phyloP scores from a whole-genome alignment of 1,139 yeast species.

The Yamadazyma epiphylla region DNA sequence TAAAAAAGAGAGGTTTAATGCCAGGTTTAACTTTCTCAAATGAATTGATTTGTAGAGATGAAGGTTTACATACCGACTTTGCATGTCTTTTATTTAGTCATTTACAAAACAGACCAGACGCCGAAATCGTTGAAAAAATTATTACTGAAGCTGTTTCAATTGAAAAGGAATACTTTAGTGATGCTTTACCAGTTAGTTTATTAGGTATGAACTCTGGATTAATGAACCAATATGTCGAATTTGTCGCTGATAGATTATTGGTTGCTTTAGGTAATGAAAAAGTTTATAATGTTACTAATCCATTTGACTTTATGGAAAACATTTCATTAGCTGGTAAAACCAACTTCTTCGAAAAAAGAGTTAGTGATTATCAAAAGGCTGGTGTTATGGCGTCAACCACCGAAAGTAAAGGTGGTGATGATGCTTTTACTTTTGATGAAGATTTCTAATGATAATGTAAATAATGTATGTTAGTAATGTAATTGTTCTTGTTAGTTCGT shows the following conservation, averaged over 20 bases:
- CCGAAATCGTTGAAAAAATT: conserved; percentile 73
- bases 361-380: conserved; percentile 97
- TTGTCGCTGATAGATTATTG: conserved; percentile 91
- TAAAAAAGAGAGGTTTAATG: conserved; percentile 96
- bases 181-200: conserved; percentile 86
- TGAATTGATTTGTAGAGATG: conserved; percentile 96
- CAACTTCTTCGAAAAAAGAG: conserved; percentile 98
- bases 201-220: conserved; percentile 90
- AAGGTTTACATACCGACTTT: conserved; percentile 97
- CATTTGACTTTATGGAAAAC: conserved; percentile 98
- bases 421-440: conserved; percentile 44
- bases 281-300: conserved; percentile 82
- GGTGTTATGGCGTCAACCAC: conserved; percentile 79
- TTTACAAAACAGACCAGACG: conserved; percentile 81
- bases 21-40: conserved; percentile 97
- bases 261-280: conserved; percentile 88
- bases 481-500: too few species aligned
- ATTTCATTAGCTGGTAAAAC: conserved; percentile 97
- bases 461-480: conserved; percentile 1
- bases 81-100: conserved; percentile 95
- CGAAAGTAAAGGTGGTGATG: conserved; percentile 22
- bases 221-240: conserved; percentile 97
- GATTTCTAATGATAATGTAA: conserved; percentile 31
- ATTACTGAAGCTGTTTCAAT: conserved; percentile 93
- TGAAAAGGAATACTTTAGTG: conserved; percentile 91